Conservation (phyloP, 1,139 yeast genomes). For the Debaryomyces coudertii region DNA sequence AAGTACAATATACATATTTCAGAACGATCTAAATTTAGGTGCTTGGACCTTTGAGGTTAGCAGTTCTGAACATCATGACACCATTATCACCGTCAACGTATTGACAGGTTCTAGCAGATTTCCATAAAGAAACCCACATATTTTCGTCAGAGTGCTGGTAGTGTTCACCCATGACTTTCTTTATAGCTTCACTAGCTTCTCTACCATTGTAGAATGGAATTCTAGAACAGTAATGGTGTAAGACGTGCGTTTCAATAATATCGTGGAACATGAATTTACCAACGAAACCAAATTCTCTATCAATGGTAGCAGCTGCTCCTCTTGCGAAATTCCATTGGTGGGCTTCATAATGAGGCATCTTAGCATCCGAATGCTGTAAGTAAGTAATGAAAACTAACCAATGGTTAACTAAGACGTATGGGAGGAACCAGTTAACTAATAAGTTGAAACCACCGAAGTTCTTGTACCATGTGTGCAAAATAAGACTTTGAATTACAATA, state of each 20-base stretch:
- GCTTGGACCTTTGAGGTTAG: constrained; percentile 11
- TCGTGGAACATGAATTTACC: constrained; percentile 64
- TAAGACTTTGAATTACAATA: constrained; percentile 40
- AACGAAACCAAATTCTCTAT: constrained; percentile 61
- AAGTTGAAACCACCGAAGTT: constrained; percentile 51
- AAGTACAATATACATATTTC: neutral
- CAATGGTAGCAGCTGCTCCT: constrained; percentile 70
- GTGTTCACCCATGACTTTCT: constrained; percentile 63
- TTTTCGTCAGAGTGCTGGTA: constrained; percentile 55
- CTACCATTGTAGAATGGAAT: constrained; percentile 66
- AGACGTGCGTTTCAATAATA: constrained; percentile 65
- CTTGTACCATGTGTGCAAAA: constrained; percentile 53
- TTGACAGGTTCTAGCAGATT: constrained; percentile 57
- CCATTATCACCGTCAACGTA: constrained; percentile 65
- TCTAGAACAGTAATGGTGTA: constrained; percentile 64
- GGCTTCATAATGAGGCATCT: constrained; percentile 61
- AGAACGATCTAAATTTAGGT: neutral
- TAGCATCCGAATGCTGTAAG: constrained; percentile 62
- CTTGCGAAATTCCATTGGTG: constrained; percentile 65
- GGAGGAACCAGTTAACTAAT: constrained; percentile 55
- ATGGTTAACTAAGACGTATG: constrained; percentile 61
- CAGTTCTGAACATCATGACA: constrained; percentile 61
- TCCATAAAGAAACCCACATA: constrained; percentile 64
- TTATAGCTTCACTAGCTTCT: constrained; percentile 60
- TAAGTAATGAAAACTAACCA: constrained; percentile 67